phyloP scores from a whole-genome alignment of 2,329 filamentous ascomycete species.

The Fusarium nygamai region DNA sequence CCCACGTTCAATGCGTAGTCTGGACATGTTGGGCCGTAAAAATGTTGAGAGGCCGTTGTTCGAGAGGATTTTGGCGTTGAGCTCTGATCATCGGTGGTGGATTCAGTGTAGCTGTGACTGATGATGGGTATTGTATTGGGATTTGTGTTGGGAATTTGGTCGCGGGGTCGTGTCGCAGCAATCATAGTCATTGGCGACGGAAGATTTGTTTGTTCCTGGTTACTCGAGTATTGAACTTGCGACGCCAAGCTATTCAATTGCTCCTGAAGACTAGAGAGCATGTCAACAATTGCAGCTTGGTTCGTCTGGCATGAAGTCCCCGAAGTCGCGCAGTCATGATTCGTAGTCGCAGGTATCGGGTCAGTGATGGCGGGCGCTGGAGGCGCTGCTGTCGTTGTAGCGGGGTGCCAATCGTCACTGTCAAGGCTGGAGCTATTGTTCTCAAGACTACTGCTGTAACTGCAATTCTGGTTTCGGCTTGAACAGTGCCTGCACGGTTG shows the following conservation, averaged over 20 bases:
- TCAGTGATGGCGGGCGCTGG: neutral
- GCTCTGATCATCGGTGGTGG: neutral
- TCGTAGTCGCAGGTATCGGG: neutral
- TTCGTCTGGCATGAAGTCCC: neutral
- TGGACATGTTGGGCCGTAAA: constrained; percentile 42
- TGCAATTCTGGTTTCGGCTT: constrained; percentile 4
- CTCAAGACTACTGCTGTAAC: constrained; percentile 1
- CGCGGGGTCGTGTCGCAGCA: neutral
- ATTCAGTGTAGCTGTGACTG: neutral
- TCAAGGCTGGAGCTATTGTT: neutral
- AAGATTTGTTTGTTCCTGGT: neutral
- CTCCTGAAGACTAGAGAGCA: constrained; percentile 15
- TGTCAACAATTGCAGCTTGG: constrained; percentile 17
- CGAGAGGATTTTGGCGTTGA: neutral
- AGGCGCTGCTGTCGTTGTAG: neutral
- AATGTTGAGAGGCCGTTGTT: constrained; percentile 18
- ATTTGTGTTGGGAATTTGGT: neutral
- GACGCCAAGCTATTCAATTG: constrained; percentile 23
- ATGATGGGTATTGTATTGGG: neutral
- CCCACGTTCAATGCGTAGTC: constrained; percentile 43
- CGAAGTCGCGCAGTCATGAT: neutral
- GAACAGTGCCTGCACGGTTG: constrained; percentile 13
- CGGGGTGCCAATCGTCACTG: constrained; percentile 1
- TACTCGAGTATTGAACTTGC: constrained; percentile 7
- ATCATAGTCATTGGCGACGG: constrained; percentile 5